Evolutionary conservation across 208 protist species (phyloP), one percentile per base, ranked within the genome.

Genomic region (Trypanosoma theileri): DNA sequence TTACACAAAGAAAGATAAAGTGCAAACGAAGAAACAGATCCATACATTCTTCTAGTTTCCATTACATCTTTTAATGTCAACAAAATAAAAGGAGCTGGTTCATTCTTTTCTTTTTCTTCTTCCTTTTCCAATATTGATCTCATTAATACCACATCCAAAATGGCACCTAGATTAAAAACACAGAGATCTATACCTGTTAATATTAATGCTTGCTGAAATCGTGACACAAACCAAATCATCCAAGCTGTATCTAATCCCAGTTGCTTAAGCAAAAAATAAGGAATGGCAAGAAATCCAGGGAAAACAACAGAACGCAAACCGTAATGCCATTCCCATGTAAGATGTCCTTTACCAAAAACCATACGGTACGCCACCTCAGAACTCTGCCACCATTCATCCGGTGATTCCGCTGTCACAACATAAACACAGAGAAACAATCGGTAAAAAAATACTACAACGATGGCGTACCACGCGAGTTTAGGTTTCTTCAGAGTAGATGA

Each of bases 331-430:
- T 96, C 88, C 89, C 91, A 96, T 24, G 88, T 84, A 8, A 94
- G 79, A 31, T 86, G 69, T 0, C 88, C 91, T 40, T 84, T 84
- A 3, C 79, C 81, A 66, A 88, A 96, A 4, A 92, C 89, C 44
- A 93, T 68, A 42, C 80, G 65, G 68, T 96, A 96, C 13, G 88
- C 91, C 4, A 96, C 80, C 62, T 96, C 88, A 10, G 79, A 75
- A 42, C 85, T 86, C 70, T 96, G 91, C 91, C 91, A 96, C 85
- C 86, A 96, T 73, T 93, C 88, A 58, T 96, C 91, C 4, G 91
- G 88, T 9, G 85, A 75, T 55, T 93, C 88, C 3, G 72, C 71
- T 3, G 83, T 86, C 16, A 56, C 58, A 40, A 89, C 51, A 12
- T 74, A 77, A 8, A 91, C 46, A 44, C 77, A 77, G 0, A 91